Percentiles rank a stretch among this genome's conserved stretches.
These are phyloP conservation scores for Schoenoplectus tabernaemontani DNA, from an alignment of 202 grass and related monocot genomes.

Conservation along the genomic window DNA sequence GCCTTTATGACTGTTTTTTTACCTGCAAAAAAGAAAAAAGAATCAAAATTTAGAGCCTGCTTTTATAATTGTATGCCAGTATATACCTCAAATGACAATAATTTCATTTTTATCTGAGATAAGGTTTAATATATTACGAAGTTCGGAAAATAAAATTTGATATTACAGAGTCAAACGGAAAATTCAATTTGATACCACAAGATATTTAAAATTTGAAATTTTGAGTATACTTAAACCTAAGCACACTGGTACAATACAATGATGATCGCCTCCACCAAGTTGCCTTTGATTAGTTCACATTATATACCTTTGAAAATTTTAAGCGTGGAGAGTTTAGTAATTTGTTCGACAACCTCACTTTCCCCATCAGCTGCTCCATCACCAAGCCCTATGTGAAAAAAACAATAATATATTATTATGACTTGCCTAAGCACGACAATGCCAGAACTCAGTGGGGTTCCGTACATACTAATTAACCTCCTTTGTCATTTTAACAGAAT, in stretches of 20 bases:
- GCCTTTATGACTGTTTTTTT: conserved; percentile 42
- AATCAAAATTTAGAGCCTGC: conserved; percentile 1
- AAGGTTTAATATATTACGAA: no score
- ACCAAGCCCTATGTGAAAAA: conserved; percentile 49
- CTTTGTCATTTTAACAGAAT: not conserved
- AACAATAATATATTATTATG: conserved; percentile 13
- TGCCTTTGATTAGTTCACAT: conserved; percentile 19
- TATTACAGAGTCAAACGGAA: not conserved
- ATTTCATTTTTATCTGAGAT: not conserved
- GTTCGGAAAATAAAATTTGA: not conserved
- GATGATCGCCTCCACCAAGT: not conserved
- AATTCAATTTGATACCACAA: not conserved
- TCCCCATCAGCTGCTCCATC: conserved; percentile 35
- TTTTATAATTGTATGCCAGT: conserved; percentile 10
- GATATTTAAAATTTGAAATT: not conserved
- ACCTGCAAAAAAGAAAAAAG: conserved; percentile 31
- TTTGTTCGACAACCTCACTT: conserved; percentile 41
- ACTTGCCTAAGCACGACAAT: not conserved
- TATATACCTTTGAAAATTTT: conserved; percentile 83
- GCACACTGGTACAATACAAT: not conserved
- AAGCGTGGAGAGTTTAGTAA: conserved; percentile 52
- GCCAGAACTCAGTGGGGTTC: not conserved
- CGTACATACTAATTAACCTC: not conserved
- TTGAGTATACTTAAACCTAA: not conserved
- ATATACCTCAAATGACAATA: not conserved